phyloP scores from a whole-genome alignment of 2,329 filamentous ascomycete species.

The Salinomyces thailandicus region DNA sequence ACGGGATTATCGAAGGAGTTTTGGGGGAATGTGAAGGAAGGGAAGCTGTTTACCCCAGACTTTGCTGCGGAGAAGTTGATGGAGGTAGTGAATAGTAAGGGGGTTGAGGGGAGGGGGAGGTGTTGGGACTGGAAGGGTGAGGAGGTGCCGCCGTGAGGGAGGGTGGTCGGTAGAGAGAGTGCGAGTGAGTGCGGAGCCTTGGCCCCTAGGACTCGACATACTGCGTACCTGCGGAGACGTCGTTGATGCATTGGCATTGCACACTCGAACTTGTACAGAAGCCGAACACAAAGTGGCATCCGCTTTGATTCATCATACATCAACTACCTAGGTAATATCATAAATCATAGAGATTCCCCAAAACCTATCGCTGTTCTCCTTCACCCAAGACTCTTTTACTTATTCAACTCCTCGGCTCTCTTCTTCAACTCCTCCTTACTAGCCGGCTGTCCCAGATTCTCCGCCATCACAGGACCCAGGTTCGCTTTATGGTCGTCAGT shows the following conservation, averaged over 20 bases:
- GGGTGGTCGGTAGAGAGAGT: too few species aligned
- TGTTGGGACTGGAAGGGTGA: constrained; percentile 62
- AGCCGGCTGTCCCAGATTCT: constrained; percentile 35
- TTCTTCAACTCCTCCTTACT: constrained; percentile 42
- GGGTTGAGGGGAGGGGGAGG: constrained; percentile 45
- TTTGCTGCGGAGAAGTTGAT: constrained; percentile 56
- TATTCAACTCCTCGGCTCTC: constrained; percentile 41
- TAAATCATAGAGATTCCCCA: too few species aligned
- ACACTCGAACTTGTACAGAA: too few species aligned
- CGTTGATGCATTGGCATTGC: too few species aligned
- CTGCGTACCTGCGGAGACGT: too few species aligned
- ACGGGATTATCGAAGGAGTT: constrained; percentile 64
- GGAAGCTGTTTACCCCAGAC: constrained; percentile 56
- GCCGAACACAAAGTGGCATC: too few species aligned
- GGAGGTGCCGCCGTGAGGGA: constrained; percentile 46
- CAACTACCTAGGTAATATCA: too few species aligned
- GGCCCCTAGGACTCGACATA: too few species aligned
- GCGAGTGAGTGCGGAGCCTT: too few species aligned
- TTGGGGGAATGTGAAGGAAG: constrained; percentile 52
- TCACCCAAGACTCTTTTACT: constrained; percentile 14
- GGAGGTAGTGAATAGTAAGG: constrained; percentile 43
- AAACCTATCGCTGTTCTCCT: not conserved
- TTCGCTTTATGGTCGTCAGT: constrained; percentile 33
- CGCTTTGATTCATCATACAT: too few species aligned
- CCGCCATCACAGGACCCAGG: constrained; percentile 35